Conservation (phyloP, 2,329 filamentous ascomycete species). For the Davidsoniella australis region DNA sequence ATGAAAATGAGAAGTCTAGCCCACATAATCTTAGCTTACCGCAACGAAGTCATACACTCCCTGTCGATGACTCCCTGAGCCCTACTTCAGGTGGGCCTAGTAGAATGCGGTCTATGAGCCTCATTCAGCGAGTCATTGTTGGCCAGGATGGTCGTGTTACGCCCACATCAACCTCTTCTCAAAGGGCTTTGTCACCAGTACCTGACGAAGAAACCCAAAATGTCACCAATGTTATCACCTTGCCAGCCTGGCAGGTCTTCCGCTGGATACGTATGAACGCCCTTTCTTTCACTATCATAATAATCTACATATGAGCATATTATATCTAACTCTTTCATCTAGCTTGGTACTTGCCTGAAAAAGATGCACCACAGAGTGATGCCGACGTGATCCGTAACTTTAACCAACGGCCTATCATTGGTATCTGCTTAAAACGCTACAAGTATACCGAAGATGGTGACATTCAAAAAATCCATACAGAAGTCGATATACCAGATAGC, state of each 20-base stretch:
- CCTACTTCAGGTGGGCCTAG: not conserved
- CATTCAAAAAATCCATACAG: constrained; percentile 37
- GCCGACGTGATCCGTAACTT: constrained; percentile 81
- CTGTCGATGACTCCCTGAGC: not conserved
- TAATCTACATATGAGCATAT: not conserved
- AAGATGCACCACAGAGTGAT: constrained; percentile 41
- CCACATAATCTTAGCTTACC: no score
- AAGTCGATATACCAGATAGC: constrained; percentile 70
- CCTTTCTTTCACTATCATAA: constrained; percentile 1
- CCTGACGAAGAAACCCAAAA: constrained; percentile 22
- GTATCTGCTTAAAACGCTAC: constrained; percentile 87
- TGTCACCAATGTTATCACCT: constrained; percentile 65
- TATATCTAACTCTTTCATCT: constrained; percentile 3
- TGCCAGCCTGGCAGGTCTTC: constrained; percentile 97
- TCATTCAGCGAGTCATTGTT: constrained; percentile 43
- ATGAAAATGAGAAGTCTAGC: no score
- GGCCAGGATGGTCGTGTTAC: constrained; percentile 25
- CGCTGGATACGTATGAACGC: constrained; percentile 61
- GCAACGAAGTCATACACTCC: not conserved
- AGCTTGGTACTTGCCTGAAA: constrained; percentile 67
- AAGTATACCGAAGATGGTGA: constrained; percentile 12
- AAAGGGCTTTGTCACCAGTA: constrained; percentile 21
- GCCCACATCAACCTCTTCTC: constrained; percentile 15
- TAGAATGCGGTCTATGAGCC: constrained; percentile 30
- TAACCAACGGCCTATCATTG: constrained; percentile 67